Conservation (phyloP, 108 stramenopile species). For the Fragilariopsis cylindrus region DNA sequence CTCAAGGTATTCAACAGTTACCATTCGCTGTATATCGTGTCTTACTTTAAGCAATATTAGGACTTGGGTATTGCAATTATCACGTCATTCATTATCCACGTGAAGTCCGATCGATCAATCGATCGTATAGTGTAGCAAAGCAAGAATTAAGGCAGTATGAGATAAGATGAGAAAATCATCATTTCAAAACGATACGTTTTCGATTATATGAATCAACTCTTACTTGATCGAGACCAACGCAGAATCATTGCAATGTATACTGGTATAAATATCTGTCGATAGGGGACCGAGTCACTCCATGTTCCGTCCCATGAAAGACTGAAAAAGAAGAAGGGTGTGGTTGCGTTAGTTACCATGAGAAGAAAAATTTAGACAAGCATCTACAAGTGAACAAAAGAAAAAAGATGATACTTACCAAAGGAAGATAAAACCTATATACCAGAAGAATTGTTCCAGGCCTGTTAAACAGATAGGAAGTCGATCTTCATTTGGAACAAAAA, state of each 20-base stretch:
- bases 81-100: background rate
- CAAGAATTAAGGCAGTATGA: background rate
- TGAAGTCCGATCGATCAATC: background rate
- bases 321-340: background rate
- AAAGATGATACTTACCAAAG: slow-evolving; percentile 35
- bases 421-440: slow-evolving; percentile 46
- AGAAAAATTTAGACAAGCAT: background rate
- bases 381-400: slow-evolving; percentile 38
- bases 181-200: background rate
- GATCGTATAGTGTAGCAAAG: no score
- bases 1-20: slow-evolving; percentile 59
- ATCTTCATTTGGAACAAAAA: slow-evolving; percentile 26
- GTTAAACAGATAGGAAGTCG: slow-evolving; percentile 21
- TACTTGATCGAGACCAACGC: slow-evolving; percentile 33
- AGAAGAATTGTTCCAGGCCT: slow-evolving; percentile 46
- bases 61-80: background rate
- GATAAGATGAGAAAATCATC: background rate
- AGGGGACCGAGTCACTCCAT: slow-evolving; percentile 14
- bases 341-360: background rate
- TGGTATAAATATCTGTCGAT: slow-evolving; percentile 33
- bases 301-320: slow-evolving; percentile 24
- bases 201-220: background rate
- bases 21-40: slow-evolving; percentile 55
- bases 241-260: slow-evolving; percentile 37
- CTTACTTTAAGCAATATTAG: slow-evolving; percentile 31